A percentile compares a stretch with the other conserved stretches of the same genome.
Evolutionary conservation across 106 monocot species (phyloP).

Genomic region (Dioscorea dumetorum): DNA sequence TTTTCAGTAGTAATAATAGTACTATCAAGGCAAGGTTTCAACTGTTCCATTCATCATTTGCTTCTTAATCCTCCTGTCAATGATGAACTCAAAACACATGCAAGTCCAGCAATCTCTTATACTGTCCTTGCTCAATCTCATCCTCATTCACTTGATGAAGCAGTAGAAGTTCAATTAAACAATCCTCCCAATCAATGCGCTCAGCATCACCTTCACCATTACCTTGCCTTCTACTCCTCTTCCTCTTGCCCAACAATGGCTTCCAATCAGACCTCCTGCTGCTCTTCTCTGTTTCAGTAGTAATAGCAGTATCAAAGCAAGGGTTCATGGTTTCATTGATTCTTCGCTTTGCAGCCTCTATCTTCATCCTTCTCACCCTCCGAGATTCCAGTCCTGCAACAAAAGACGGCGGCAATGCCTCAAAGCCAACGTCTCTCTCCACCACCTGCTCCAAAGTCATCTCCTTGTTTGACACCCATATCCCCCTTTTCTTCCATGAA

Average conservation of each 20-base stretch:
- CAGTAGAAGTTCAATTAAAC: slow-evolving; percentile 63
- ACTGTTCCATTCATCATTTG: not conserved
- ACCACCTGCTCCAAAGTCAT: slow-evolving; percentile 37
- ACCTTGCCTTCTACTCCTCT: slow-evolving; percentile 14
- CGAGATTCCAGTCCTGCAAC: slow-evolving; percentile 42
- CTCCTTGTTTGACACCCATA: slow-evolving; percentile 24
- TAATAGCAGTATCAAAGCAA: not conserved
- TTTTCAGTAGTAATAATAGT: not conserved
- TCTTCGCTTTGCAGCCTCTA: slow-evolving; percentile 51
- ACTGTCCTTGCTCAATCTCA: slow-evolving; percentile 74
- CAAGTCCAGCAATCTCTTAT: slow-evolving; percentile 70
- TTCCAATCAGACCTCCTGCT: not conserved
- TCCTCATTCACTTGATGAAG: slow-evolving; percentile 63
- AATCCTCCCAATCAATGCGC: slow-evolving; percentile 77
- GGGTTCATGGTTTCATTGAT: slow-evolving; percentile 46
- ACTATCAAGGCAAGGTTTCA: not conserved
- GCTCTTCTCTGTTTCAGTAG: not conserved
- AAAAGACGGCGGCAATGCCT: slow-evolving; percentile 71
- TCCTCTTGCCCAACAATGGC: slow-evolving; percentile 3
- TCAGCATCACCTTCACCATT: slow-evolving; percentile 1
- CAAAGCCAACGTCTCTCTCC: slow-evolving; percentile 57
- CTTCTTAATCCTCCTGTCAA: not conserved
- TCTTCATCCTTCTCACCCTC: slow-evolving; percentile 46
- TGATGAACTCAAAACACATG: slow-evolving; percentile 47
- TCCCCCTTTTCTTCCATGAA: slow-evolving; percentile 21